Evolutionary conservation across 2,329 filamentous ascomycete species (phyloP).

Genomic region (Akanthomyces uredinophilus): DNA sequence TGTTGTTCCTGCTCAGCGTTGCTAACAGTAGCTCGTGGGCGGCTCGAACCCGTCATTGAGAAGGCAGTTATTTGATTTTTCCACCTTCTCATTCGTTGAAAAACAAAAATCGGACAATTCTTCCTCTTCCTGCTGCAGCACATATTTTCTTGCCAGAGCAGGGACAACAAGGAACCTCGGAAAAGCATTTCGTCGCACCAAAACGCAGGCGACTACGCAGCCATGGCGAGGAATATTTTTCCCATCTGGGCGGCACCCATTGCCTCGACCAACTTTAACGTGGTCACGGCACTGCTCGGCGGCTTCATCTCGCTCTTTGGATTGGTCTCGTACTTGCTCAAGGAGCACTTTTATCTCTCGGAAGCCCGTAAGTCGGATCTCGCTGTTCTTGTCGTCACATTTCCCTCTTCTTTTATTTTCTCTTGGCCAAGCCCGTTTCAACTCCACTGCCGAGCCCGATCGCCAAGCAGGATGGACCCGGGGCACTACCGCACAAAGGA

Average conservation of each 20-base stretch:
- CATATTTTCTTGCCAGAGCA: not conserved
- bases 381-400: not conserved
- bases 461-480: not conserved
- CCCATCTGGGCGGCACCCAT: slow-evolving; percentile 37
- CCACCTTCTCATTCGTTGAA: not conserved
- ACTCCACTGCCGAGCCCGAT: slow-evolving; percentile 2
- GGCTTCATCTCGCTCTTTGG: slow-evolving; percentile 90
- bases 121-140: not conserved
- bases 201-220: not conserved
- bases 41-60: slow-evolving; percentile 8
- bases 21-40: slow-evolving; percentile 16
- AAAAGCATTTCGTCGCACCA: not conserved
- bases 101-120: not conserved
- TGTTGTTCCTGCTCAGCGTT: slow-evolving; percentile 13
- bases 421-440: too few species aligned
- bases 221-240: slow-evolving; percentile 9
- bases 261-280: slow-evolving; percentile 72
- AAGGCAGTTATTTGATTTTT: not conserved
- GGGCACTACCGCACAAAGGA: not conserved
- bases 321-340: slow-evolving; percentile 80
- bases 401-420: not conserved
- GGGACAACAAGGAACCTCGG: not conserved
- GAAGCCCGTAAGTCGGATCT: slow-evolving; percentile 65
- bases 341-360: slow-evolving; percentile 86
- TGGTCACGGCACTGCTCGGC: slow-evolving; percentile 72